These are phyloP conservation scores for Calvatia gigantea DNA, from an alignment of 768 basidiomycete genomes.

Conservation along the genomic window DNA sequence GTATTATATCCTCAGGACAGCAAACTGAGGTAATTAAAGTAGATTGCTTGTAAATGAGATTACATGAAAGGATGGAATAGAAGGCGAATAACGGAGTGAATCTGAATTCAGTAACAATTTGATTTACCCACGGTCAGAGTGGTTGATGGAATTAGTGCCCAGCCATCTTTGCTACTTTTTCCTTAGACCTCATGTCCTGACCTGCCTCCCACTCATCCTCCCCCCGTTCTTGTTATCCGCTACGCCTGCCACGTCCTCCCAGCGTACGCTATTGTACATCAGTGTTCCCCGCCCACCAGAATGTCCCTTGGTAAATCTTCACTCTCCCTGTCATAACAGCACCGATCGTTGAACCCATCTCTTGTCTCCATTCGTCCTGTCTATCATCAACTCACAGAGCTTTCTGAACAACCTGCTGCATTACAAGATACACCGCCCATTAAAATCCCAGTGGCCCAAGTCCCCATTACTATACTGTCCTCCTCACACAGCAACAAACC, in stretches of 20 bases:
- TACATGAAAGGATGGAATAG: background rate
- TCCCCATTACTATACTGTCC: slow-evolving; percentile 13
- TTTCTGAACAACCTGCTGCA: slow-evolving; percentile 3
- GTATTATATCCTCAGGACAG: slow-evolving; percentile 34
- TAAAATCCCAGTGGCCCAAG: slow-evolving; percentile 5
- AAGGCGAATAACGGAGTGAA: background rate
- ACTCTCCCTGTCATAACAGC: slow-evolving; percentile 13
- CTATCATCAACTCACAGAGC: slow-evolving; percentile 10
- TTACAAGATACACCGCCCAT: slow-evolving; percentile 1
- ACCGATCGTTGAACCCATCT: slow-evolving; percentile 11
- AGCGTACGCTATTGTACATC: background rate
- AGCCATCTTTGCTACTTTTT: slow-evolving; percentile 15
- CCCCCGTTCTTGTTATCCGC: slow-evolving; percentile 3
- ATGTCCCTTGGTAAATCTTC: slow-evolving; percentile 10
- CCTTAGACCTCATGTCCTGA: slow-evolving; percentile 27
- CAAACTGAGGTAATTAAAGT: slow-evolving; percentile 13
- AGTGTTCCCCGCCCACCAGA: background rate
- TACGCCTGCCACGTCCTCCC: background rate
- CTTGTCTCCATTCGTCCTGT: background rate
- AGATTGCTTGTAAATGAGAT: slow-evolving; percentile 9
- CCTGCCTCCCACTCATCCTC: slow-evolving; percentile 8
- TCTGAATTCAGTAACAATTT: slow-evolving; percentile 10
- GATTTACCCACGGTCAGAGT: slow-evolving; percentile 37
- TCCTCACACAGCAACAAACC: slow-evolving; percentile 2
- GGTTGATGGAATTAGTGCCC: slow-evolving; percentile 13